Base-by-base conservation (phyloP, 345 rosid species). In the Tarenaya hassleriana region DNA sequence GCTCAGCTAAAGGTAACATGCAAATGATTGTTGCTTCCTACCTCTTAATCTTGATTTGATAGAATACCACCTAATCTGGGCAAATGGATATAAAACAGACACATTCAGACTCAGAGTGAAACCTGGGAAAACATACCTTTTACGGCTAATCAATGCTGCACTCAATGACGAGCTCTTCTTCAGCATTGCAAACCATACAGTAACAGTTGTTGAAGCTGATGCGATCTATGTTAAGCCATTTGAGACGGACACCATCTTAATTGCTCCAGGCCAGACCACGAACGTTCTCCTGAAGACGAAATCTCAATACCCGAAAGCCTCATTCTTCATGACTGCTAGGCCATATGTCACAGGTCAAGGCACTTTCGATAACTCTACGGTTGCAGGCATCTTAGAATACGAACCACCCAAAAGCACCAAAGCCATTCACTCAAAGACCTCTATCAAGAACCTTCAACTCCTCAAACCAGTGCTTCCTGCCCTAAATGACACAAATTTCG, bases 81-180 rank as follows among this genome's bases (percentile, higher is more conserved):
- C 16, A 10, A 31, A 2, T 38, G 42, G 10, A 53, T 37, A 9
- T 39, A 37, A n/a, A 27, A 19, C 60, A 73, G 77, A 74, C 56
- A 60, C 79, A 16, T 77, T 66, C 60, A 66, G 38, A 52, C 48
- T 77, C 34, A 77, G 69, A 52, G 79, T 77, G 64, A 77, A 69
- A 55, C 73, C 75, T 2, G 77, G 75, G 5, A 77, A 71, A 60
- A 71, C 69, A 5, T 77, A 74, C 51, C 75, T 77, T 16, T 57
- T 74, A 2, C 70, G 79, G 1, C 19, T 77, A 32, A 69, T 77
- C 73, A 77, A 74, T 8, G 75, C 77, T 21, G 79, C 79, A 53
- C 77, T 77, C 44, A 77, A 77, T 34, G 73, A 77, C 34, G 83
- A 71, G 53, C 77, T 77, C 50, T 77, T 77, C 77, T 77, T 74